Conservation (phyloP, 2,329 filamentous ascomycete species). For the Conoideocrella luteorostrata region DNA sequence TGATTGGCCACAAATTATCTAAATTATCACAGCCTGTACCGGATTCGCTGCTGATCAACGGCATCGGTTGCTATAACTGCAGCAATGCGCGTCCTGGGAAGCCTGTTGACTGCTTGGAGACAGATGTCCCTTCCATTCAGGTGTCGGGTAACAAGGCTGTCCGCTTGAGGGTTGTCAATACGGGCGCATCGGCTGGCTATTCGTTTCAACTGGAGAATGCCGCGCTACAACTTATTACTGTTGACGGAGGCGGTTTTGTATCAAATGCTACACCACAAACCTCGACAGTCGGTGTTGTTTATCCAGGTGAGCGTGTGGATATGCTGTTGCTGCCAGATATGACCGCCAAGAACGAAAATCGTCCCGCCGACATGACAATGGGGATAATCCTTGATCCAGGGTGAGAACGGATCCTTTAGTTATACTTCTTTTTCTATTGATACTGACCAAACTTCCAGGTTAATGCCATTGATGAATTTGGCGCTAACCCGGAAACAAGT, state of each 20-base stretch:
- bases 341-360: background rate
- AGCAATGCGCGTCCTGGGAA: slow-evolving; percentile 14
- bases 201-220: slow-evolving; percentile 11
- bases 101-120: slow-evolving; percentile 11
- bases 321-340: background rate
- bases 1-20: slow-evolving; percentile 7
- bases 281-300: slow-evolving; percentile 14
- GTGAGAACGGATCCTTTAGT: no score
- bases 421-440: background rate
- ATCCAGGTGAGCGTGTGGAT: slow-evolving; percentile 18
- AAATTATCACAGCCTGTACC: slow-evolving; percentile 27
- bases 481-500: slow-evolving; percentile 14
- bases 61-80: slow-evolving; percentile 17
- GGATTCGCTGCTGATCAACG: slow-evolving; percentile 35
- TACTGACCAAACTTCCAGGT: slow-evolving; percentile 5
- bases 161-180: slow-evolving; percentile 14
- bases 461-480: slow-evolving; percentile 16
- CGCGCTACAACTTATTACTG: slow-evolving; percentile 13
- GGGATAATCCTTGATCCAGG: slow-evolving; percentile 10
- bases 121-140: slow-evolving; percentile 6
- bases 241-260: slow-evolving; percentile 14
- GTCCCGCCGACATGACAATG: no score
- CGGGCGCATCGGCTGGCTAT: slow-evolving; percentile 11
- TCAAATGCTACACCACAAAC: slow-evolving; percentile 8
- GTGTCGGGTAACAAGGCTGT: slow-evolving; percentile 8